Evolutionary conservation across 352 stramenopile species (phyloP), one percentile per base, ranked within the genome.

Genomic region (Globisporangium paddicum): DNA sequence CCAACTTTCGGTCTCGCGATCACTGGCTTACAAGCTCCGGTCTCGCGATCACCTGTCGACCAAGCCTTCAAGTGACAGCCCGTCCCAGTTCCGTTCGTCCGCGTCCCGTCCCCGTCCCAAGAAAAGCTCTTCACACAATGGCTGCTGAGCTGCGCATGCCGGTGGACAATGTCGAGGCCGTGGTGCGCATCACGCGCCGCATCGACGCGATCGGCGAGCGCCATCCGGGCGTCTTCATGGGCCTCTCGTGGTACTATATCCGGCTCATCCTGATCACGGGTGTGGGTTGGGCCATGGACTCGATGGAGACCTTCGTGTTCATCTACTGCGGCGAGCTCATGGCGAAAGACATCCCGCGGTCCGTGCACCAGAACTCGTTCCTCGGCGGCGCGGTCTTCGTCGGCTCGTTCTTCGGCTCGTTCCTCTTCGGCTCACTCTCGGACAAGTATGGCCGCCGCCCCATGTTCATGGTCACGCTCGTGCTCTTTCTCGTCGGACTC

Each of bases 221-320:
- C 52, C 57, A 76, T 58, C 49, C 49, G 19, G 72, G 75, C 42
- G 37, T 85, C 32, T 57, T 73, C 58, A 72, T 87, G 54, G 75
- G 79, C 0, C 74, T 91, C 34, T 88, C 79, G 50, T 84, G 67
- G 70, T 89, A 75, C 62, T 89, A 91, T 68, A 79, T 84, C 53
- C 69, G 69, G 35, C 67, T 91, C 30, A 84, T 89, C 58, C 55
- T 86, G 38, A 67, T 89, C 32, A 79, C 79, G 18, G 82, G 82
- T 35, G 54, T 89, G 35, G 73, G 75, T 54, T 91, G 82, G 82
- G 82, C 82, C 49, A 84, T 91, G 63, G 73, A 91, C 62, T 78
- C 82, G 41, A 87, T 87, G 75, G 79, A 89, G 64, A 87, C 73
- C 25, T 84, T 89, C 50, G 52, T 90, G 47, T 88, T 90, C 53